Base-by-base conservation (phyloP, 2,329 filamentous ascomycete species). In the Colletotrichum paranaense region DNA sequence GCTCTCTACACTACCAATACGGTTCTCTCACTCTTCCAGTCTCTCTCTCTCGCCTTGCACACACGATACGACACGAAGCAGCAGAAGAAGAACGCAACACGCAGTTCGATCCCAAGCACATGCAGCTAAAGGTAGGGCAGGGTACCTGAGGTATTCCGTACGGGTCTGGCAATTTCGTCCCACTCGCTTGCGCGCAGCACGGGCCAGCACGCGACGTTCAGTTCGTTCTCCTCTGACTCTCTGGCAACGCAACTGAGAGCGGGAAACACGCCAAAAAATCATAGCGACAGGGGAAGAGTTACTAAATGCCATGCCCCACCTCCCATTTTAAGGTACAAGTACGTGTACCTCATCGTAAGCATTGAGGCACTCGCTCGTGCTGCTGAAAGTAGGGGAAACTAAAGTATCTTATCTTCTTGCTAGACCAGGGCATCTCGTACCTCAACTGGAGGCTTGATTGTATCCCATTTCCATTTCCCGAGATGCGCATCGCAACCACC, bases 131-230 rank as follows among this genome's bases (percentile, higher is more conserved):
- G 42, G 42, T 19, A 42, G 14, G 14, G 38, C 14, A 46, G n/a
- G 24, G 32, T 35, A 35, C 32, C 32, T 35, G 32, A 35, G 32
- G 32, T 22, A 52, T 60, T 24, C 26, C 64, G 53, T 57, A 72
- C 62, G 62, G 72, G 72, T 74, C 72, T 74, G 28, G 72, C 49
- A 74, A 65, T 74, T 74, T 74, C 72, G 62, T 74, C 68, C 68
- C 68, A 74, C 62, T 72, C 57, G 72, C 49, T 63, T 72, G 68
- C 49, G 30, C 62, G 68, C 57, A 67, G 72, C 72, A 74, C 72
- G 55, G 72, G 26, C 72, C 68, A 74, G 42, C 28, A 42, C 63
- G 59, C 59, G 35, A 53, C 58, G 63, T 65, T 49, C 42, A 49
- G 19, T 49, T 11, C 14, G 12, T n/a, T 65, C 62, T 38, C 62